These are phyloP conservation scores for Pseudohalonectria lignicola DNA, from an alignment of 2,329 filamentous ascomycete species.

Conservation along the genomic window DNA sequence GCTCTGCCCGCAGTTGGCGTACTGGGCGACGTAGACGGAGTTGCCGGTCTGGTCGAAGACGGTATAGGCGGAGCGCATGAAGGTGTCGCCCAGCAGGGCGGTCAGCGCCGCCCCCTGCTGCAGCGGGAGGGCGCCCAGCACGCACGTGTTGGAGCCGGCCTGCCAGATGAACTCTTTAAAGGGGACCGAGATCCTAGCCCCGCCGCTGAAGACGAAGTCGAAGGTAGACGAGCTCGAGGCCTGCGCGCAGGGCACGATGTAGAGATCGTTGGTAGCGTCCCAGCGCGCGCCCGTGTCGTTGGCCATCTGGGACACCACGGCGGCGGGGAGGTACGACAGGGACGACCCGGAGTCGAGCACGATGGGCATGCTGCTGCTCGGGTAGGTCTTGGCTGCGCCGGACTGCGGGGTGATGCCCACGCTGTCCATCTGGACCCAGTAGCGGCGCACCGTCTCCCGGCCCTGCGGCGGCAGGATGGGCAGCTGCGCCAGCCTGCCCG, in stretches of 20 bases:
- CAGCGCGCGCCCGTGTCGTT: conserved; percentile 26
- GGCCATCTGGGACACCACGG: conserved; percentile 30
- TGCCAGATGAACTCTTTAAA: conserved; percentile 39
- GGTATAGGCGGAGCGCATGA: conserved; percentile 19
- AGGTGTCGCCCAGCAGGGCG: conserved; percentile 18
- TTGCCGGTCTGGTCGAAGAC: conserved; percentile 21
- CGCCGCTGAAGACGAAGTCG: conserved; percentile 34
- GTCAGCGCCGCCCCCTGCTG: conserved; percentile 9
- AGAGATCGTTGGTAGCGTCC: conserved; percentile 25
- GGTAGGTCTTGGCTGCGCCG: conserved; percentile 10
- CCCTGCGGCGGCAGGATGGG: conserved; percentile 24
- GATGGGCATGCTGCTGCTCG: conserved; percentile 11
- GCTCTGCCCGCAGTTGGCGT: conserved; percentile 17
- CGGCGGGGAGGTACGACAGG: conserved; percentile 30
- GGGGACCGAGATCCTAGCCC: conserved; percentile 20
- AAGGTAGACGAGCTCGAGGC: conserved; percentile 25
- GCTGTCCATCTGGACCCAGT: conserved; percentile 19
- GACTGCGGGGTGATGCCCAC: conserved; percentile 12
- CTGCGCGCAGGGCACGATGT: conserved; percentile 29
- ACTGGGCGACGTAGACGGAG: conserved; percentile 18
- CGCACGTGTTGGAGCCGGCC: conserved; percentile 23
- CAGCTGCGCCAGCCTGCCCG: conserved; percentile 30
- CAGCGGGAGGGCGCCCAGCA: conserved; percentile 21
- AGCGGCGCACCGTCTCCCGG: conserved; percentile 17
- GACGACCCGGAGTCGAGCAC: conserved; percentile 42